phyloP scores from a whole-genome alignment of 73 alveolate genomes.

The Durusdinium trenchii region DNA sequence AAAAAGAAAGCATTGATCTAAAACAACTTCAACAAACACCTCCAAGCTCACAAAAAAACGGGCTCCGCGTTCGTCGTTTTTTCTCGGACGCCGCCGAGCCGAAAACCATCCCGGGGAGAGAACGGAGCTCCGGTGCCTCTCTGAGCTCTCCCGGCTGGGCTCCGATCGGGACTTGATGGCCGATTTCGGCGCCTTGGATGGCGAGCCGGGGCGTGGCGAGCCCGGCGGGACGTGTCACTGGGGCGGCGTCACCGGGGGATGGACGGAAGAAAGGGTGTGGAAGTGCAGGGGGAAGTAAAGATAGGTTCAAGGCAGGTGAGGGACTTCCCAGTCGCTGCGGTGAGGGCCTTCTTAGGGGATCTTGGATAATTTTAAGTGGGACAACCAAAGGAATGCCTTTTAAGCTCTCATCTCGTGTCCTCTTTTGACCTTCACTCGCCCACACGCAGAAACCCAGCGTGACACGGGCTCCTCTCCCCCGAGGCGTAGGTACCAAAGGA shows the following conservation, averaged over 20 bases:
- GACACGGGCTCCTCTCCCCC: too few relatives aligned
- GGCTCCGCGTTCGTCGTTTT: not conserved
- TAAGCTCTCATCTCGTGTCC: too few relatives aligned
- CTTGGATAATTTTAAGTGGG: not conserved
- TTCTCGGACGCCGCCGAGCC: not conserved
- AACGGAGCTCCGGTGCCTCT: too few relatives aligned
- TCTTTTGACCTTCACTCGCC: too few relatives aligned
- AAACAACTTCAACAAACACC: not conserved
- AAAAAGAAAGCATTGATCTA: not conserved
- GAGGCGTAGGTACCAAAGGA: too few relatives aligned
- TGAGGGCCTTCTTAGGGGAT: not conserved
- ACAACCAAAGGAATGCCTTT: not conserved
- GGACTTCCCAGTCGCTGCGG: not conserved
- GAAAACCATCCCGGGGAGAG: too few relatives aligned
- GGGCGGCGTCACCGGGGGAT: too few relatives aligned
- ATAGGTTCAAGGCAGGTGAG: not conserved
- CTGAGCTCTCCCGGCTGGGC: too few relatives aligned
- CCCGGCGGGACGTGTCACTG: not conserved
- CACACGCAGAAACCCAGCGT: too few relatives aligned
- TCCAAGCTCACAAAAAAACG: not conserved
- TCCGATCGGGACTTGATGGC: constrained; percentile 52
- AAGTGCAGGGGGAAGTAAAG: not conserved
- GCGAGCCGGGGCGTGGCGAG: not conserved
- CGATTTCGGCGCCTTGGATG: not conserved
- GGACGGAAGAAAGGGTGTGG: too few relatives aligned